Evolutionary conservation across 1,139 yeast genomes (phyloP).

Genomic region (Suhomyces taliae): DNA sequence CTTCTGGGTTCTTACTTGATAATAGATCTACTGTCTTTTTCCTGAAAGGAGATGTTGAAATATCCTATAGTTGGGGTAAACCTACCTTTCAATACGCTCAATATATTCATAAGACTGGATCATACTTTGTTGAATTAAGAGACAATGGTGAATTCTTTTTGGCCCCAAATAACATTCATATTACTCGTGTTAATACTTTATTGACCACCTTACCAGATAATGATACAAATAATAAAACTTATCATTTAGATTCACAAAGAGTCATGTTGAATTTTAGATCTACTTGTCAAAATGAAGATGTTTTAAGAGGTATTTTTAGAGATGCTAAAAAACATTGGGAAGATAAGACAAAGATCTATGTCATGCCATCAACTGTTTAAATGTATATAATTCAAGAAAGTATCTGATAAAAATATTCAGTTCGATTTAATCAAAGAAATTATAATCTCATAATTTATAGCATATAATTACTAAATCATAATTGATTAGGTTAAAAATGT

Average conservation of each 20-base stretch:
- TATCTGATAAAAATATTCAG: too few relatives aligned
- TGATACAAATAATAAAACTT: slow-evolving; percentile 28
- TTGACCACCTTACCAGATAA: slow-evolving; percentile 26
- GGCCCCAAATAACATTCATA: slow-evolving; percentile 78
- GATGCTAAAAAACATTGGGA: slow-evolving; percentile 57
- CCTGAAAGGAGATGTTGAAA: slow-evolving; percentile 52
- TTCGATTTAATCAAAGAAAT: too few relatives aligned
- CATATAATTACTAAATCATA: background rate
- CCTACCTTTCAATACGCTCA: slow-evolving; percentile 83
- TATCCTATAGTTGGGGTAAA: slow-evolving; percentile 87
- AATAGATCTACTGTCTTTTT: slow-evolving; percentile 71
- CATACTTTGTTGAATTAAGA: slow-evolving; percentile 83
- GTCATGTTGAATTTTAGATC: slow-evolving; percentile 69
- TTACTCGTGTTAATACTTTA: slow-evolving; percentile 56
- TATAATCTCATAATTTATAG: too few relatives aligned
- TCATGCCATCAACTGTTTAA: slow-evolving; percentile 7
- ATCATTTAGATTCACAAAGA: slow-evolving; percentile 61
- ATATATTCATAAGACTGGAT: slow-evolving; percentile 86
- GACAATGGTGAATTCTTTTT: slow-evolving; percentile 78
- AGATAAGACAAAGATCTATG: slow-evolving; percentile 23
- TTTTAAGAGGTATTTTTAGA: slow-evolving; percentile 52
- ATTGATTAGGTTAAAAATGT: too few relatives aligned
- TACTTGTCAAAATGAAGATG: slow-evolving; percentile 54
- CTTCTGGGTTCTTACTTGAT: slow-evolving; percentile 76
- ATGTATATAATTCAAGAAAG: too few relatives aligned